Base-by-base conservation (phyloP, 352 stramenopile species). In the Hyaloperonospora arabidopsidis region DNA sequence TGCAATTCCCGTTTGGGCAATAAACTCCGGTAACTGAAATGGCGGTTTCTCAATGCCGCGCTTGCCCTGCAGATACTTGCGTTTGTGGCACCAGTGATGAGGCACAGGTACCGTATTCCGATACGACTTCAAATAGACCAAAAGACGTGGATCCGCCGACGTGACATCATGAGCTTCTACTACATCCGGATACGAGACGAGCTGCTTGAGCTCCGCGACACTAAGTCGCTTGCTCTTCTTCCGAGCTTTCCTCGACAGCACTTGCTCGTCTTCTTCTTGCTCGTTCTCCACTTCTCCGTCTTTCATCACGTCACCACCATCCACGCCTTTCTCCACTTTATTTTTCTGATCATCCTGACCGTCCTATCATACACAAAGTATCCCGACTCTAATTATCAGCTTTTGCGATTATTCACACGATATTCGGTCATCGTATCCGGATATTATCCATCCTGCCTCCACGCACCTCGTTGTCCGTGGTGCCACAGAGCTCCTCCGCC, bases 51-150 rank as follows among this genome's bases (percentile, higher is more conserved):
- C 96, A 39, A 98, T 87, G 22, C 96, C 96, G 29, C 96, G 77
- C 59, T 97, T 97, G 32, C 94, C 95, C 71, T 98, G 95, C 28
- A 99, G 68, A 70, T 99, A 99, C 67, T 98, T 98, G 35, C 96
- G 90, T 60, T 98, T 98, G 53, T 98, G 87, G 65, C 92, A 95
- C 96, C 97, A 99, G 67, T 99, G 97, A 36, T 81, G 74, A 12
- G 97, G 96, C 17, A 99, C 95, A 1, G 93, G 86, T 11, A 99
- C 96, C 11, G 96, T 98, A 51, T 98, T 97, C 25, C 87, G 79
- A 54, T 96, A 93, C 38, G 87, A 86, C 61, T 99, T 99, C 0
- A 99, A 72, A 56, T 93, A 93, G 51, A 98, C 86, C 17, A 99
- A 70, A 54, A 99, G 89, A 10, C 90, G 76, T 18, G 96, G 95